Evolutionary conservation across 176 grass and related monocot species (phyloP), one percentile per base, ranked within the genome.

Genomic region (Eragrostis curvula): DNA sequence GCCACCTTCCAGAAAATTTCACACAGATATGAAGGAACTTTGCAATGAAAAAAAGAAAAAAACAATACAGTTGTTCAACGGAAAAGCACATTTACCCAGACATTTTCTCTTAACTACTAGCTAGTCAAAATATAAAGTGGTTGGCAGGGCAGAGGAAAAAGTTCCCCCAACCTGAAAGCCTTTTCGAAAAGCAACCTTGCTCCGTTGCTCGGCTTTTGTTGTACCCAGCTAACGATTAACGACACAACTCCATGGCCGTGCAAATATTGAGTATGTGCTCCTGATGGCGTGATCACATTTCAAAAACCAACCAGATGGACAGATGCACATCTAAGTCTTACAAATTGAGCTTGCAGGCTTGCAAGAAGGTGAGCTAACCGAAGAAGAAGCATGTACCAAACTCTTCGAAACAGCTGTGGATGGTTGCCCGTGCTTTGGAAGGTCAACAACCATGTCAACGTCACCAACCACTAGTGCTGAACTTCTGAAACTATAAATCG

Each of bases 401-500:
- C 59, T 42, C 29, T 7, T 29, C 25, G 2, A 70, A 30, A 21
- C 66, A 40, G 49, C 18, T 27, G 47, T 43, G 13, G 21, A 25
- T 23, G 47, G 9, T 5, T 3, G 24, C 15, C 45, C 69, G 61
- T 67, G 62, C 41, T 46, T 70, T 77, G 80, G 27, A 80, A 43
- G 48, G 9, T 30, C 66, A 79, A 49, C 66, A 21, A 79, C 74
- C 52, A 78, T 14, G 27, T n/a, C 32, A 16, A 71, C 7, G 66
- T 43, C 4, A 18, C 3, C 49, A 83, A 30, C n/a, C n/a, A n/a
- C 3, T 9, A 41, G 2, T 59, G 1, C 20, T 29, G 27, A 12
- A 18, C 39, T 52, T 56, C 15, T 40, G 9, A 61, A 18, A 13
- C 66, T 79, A 85, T 85, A 85, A 79, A 79, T 72, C 47, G 66